Conservation (phyloP, 108 stramenopile species). For the Nannochloropsis oceanica region DNA sequence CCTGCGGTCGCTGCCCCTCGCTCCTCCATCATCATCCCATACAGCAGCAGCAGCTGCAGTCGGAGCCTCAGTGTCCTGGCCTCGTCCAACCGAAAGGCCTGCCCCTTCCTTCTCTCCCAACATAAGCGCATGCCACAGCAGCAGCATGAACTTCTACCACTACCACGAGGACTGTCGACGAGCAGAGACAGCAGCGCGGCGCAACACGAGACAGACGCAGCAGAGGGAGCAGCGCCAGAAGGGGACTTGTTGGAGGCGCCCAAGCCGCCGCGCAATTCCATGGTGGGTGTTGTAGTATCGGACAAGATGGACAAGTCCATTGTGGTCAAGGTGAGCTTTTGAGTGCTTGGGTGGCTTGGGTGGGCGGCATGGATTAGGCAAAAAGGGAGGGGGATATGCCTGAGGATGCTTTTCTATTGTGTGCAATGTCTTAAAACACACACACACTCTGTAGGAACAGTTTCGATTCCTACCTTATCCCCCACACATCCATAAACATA, state of each 20-base stretch:
- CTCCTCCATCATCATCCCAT: neutral
- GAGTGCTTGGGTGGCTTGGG: no score
- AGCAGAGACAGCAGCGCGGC: neutral
- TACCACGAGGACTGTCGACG: neutral
- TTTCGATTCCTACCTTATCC: no score
- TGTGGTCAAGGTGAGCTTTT: neutral
- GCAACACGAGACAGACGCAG: neutral
- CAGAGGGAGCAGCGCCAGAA: neutral
- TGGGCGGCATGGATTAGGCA: no score
- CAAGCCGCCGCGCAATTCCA: neutral
- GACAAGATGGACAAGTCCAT: neutral
- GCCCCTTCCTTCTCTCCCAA: neutral
- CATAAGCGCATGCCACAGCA: neutral
- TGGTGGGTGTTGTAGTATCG: neutral
- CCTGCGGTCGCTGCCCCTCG: neutral
- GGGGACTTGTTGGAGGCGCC: neutral
- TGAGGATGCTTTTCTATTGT: no score
- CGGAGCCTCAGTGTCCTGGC: neutral
- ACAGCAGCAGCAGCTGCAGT: neutral
- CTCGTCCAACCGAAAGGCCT: neutral
- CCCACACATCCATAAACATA: no score
- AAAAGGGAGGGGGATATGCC: no score
- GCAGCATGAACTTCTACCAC: neutral
- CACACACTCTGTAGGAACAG: no score
- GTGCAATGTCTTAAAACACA: no score